Percentiles rank a stretch among this genome's conserved stretches.
phyloP scores from a whole-genome alignment of 495 filamentous ascomycete species.

The Podospora australis region DNA sequence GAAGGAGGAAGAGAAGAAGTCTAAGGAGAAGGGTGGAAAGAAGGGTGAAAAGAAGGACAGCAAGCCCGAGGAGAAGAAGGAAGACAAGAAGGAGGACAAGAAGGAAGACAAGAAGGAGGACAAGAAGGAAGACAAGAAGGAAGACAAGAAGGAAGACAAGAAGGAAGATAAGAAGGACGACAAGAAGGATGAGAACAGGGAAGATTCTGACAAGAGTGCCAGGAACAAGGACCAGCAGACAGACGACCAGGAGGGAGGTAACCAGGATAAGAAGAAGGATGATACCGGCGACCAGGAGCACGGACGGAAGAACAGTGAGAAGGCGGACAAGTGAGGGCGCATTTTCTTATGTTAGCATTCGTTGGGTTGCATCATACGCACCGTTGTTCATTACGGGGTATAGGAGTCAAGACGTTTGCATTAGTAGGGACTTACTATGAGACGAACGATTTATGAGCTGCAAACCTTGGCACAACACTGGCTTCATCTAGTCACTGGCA shows the following conservation, averaged over 20 bases:
- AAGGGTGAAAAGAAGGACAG: neutral
- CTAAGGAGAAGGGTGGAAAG: neutral
- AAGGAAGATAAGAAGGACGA: neutral
- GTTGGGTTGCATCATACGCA: too few species aligned
- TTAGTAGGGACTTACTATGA: too few species aligned
- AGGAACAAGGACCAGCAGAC: neutral
- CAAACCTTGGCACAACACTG: too few species aligned
- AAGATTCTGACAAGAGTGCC: neutral
- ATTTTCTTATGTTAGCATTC: too few species aligned
- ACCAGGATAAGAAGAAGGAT: neutral
- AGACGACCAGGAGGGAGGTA: neutral
- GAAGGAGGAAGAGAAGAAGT: neutral
- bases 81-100: neutral
- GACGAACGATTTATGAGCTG: too few species aligned
- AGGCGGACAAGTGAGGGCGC: neutral
- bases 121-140: constrained; percentile 7
- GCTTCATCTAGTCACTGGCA: too few species aligned
- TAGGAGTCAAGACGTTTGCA: too few species aligned
- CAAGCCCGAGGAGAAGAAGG: neutral
- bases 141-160: neutral
- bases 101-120: neutral
- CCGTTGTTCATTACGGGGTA: too few species aligned
- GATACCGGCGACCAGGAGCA: neutral
- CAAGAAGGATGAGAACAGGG: neutral
- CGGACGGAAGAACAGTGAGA: neutral